phyloP scores from a whole-genome alignment of 2,329 filamentous ascomycete species.

The Fusarium nisikadoi region DNA sequence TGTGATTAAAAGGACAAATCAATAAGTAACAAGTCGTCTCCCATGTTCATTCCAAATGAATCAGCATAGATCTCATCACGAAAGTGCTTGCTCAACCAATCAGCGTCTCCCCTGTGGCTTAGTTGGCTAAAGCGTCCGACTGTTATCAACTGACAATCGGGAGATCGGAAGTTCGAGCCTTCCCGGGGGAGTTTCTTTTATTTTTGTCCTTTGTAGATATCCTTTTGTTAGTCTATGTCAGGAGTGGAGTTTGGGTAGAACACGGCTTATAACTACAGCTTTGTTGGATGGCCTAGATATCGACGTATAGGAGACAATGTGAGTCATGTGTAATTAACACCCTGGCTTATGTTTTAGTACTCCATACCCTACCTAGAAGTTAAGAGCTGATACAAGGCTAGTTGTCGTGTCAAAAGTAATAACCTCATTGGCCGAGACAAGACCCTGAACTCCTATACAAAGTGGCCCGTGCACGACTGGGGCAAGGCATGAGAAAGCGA shows the following conservation, averaged over 20 bases:
- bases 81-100: neutral
- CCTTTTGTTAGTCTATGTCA: neutral
- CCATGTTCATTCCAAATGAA: neutral
- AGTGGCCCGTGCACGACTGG: constrained; percentile 46
- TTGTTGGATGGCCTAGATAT: neutral
- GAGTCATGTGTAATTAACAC: neutral
- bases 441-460: constrained; percentile 17
- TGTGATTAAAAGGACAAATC: neutral
- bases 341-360: neutral
- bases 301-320: neutral
- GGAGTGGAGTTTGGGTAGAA: neutral
- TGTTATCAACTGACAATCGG: constrained; percentile 40
- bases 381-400: neutral
- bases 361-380: neutral
- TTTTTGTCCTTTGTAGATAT: constrained; percentile 3
- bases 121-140: constrained; percentile 43
- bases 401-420: constrained; percentile 7
- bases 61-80: neutral
- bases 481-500: constrained; percentile 43
- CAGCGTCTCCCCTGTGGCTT: constrained; percentile 37
- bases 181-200: constrained; percentile 38
- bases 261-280: neutral
- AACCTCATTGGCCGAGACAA: constrained; percentile 20
- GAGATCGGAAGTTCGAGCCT: constrained; percentile 47
- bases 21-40: neutral